Conservation (phyloP, 805 yeast genomes). For the Scheffersomyces amazonensis region DNA sequence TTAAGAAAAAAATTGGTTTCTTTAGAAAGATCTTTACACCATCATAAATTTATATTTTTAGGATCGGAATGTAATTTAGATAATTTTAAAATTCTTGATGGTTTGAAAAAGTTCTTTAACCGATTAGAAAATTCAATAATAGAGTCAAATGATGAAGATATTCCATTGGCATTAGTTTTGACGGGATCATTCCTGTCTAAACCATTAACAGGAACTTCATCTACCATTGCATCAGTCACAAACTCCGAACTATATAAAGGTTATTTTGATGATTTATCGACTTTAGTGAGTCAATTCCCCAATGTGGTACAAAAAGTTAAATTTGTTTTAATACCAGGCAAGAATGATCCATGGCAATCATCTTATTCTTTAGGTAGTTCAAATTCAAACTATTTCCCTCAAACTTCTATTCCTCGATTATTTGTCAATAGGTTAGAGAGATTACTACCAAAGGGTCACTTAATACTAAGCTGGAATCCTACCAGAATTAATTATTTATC, state of each 20-base stretch:
- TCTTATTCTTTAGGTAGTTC: slow-evolving; percentile 57
- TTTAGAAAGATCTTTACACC: slow-evolving; percentile 53
- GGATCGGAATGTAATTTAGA: slow-evolving; percentile 78
- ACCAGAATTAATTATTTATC: slow-evolving; percentile 71
- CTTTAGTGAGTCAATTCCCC: slow-evolving; percentile 58
- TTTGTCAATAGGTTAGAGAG: slow-evolving; percentile 69
- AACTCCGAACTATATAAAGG: slow-evolving; percentile 57
- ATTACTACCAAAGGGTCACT: slow-evolving; percentile 27
- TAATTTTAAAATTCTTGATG: slow-evolving; percentile 54
- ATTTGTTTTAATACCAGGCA: slow-evolving; percentile 80
- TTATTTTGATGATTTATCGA: slow-evolving; percentile 72
- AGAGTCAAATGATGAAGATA: slow-evolving; percentile 39
- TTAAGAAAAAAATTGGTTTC: slow-evolving; percentile 52
- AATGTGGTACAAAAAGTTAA: slow-evolving; percentile 49
- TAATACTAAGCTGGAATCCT: slow-evolving; percentile 65
- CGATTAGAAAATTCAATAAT: slow-evolving; percentile 39
- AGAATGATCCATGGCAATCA: slow-evolving; percentile 91
- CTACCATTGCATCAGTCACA: slow-evolving; percentile 47
- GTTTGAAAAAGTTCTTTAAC: slow-evolving; percentile 59
- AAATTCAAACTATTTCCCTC: slow-evolving; percentile 49
- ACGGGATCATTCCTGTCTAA: slow-evolving; percentile 75
- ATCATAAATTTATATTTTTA: slow-evolving; percentile 62
- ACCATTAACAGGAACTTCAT: slow-evolving; percentile 59
- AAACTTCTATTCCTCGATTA: slow-evolving; percentile 62
- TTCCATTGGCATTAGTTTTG: slow-evolving; percentile 72